Conservation (phyloP, 2,329 filamentous ascomycete species). For the Didymella pinodella region DNA sequence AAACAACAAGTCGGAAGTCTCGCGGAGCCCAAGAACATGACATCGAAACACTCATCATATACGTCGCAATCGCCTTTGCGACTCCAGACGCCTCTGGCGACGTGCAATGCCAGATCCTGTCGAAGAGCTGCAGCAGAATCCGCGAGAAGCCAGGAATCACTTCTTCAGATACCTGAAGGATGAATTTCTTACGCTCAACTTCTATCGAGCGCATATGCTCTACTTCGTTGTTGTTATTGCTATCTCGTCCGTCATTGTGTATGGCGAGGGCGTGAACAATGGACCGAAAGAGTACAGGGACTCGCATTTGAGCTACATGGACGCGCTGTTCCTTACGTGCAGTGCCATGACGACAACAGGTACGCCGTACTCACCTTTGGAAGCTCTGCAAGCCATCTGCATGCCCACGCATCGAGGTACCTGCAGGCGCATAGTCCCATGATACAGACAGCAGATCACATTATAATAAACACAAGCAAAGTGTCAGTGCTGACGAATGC, state of each 20-base stretch:
- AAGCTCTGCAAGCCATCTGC: too few relatives aligned
- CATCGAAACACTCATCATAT: background rate
- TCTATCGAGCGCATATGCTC: conserved; percentile 42
- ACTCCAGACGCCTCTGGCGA: background rate
- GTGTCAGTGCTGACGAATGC: background rate
- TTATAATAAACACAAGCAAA: too few relatives aligned
- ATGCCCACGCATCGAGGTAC: too few relatives aligned
- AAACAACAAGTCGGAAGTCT: conserved; percentile 6
- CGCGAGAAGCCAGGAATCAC: conserved; percentile 29
- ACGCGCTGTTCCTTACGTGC: conserved; percentile 40
- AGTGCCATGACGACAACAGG: conserved; percentile 46
- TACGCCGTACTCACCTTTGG: conserved; percentile 1
- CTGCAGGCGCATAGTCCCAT: too few relatives aligned
- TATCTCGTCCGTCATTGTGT: conserved; percentile 39
- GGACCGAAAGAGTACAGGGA: conserved; percentile 29
- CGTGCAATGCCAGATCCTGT: conserved; percentile 28
- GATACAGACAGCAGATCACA: too few relatives aligned
- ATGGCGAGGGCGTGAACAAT: conserved; percentile 38
- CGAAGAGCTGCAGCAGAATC: conserved; percentile 28
- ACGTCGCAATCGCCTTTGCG: background rate
- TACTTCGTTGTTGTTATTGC: conserved; percentile 41
- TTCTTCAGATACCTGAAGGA: conserved; percentile 30
- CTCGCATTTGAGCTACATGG: conserved; percentile 35
- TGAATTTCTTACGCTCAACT: conserved; percentile 31
- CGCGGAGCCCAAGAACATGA: conserved; percentile 3